These are phyloP conservation scores for Fereydounia khargensis DNA, from an alignment of 1,284 basidiomycete genomes.

Conservation along the genomic window DNA sequence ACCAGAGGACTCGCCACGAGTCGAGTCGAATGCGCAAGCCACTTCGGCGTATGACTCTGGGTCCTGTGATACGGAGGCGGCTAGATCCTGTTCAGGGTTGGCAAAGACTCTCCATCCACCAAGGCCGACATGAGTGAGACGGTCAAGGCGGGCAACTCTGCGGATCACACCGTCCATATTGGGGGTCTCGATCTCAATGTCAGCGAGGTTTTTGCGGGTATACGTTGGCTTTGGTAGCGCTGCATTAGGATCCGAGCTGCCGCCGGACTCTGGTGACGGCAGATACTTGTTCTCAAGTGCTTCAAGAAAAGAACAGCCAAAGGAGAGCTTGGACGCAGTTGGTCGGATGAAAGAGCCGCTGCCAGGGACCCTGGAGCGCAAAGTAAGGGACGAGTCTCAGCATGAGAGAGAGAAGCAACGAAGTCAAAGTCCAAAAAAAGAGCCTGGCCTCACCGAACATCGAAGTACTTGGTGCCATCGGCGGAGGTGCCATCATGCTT, in stretches of 20 bases:
- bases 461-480: constrained; percentile 75
- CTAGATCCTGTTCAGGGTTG: too few relatives aligned
- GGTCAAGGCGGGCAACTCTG: constrained; percentile 69
- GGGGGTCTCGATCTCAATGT: constrained; percentile 81
- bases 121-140: constrained; percentile 74
- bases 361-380: constrained; percentile 7
- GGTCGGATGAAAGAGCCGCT: constrained; percentile 44
- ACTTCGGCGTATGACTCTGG: constrained; percentile 54
- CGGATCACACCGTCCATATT: constrained; percentile 73
- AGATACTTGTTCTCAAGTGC: constrained; percentile 63
- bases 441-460: constrained; percentile 8
- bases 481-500: constrained; percentile 78
- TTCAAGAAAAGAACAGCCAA: constrained; percentile 66
- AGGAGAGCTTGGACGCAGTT: constrained; percentile 22
- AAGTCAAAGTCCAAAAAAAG: too few relatives aligned
- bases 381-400: too few relatives aligned
- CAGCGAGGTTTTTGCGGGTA: constrained; percentile 31
- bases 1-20: constrained; percentile 62
- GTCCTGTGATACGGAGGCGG: too few relatives aligned
- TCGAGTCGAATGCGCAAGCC: constrained; percentile 62
- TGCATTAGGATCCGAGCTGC: neutral
- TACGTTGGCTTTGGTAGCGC: constrained; percentile 60
- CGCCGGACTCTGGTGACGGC: neutral
- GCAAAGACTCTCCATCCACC: constrained; percentile 63
- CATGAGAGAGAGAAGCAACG: too few relatives aligned